phyloP scores from a whole-genome alignment of 140 eudicot species.

The Bidens hawaiensis region DNA sequence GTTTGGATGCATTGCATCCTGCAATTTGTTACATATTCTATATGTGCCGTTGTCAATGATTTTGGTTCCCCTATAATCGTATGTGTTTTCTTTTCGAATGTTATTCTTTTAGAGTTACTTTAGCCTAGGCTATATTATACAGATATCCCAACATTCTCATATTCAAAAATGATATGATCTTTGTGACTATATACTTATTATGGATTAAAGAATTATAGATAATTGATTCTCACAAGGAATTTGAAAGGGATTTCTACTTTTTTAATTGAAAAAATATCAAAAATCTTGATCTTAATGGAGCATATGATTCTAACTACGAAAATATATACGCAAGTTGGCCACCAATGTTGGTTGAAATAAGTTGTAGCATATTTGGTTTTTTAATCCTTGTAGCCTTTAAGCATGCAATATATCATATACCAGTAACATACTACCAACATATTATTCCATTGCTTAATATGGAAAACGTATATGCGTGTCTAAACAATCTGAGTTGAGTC shows the following conservation, averaged over 20 bases:
- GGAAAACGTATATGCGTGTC: neutral
- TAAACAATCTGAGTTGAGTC: neutral
- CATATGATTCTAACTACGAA: slow-evolving; percentile 30
- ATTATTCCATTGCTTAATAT: slow-evolving; percentile 1
- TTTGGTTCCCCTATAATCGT: slow-evolving; percentile 13
- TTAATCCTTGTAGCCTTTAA: slow-evolving; percentile 17
- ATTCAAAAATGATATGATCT: slow-evolving; percentile 4
- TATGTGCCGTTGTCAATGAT: slow-evolving; percentile 4
- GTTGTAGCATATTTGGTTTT: slow-evolving; percentile 8
- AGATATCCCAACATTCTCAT: slow-evolving; percentile 12
- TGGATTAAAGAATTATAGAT: slow-evolving; percentile 3
- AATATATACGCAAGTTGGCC: slow-evolving; percentile 17
- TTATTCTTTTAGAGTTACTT: slow-evolving; percentile 11
- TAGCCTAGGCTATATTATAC: slow-evolving; percentile 4
- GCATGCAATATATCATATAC: slow-evolving; percentile 1
- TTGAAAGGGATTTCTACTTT: neutral
- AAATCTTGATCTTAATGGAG: slow-evolving; percentile 25
- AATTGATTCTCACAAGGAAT: neutral
- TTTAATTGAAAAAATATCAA: neutral
- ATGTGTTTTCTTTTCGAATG: slow-evolving; percentile 16
- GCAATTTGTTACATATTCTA: neutral
- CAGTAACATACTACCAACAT: neutral
- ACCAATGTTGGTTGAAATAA: slow-evolving; percentile 22
- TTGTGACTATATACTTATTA: neutral
- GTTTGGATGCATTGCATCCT: neutral